Percentiles rank a stretch among this genome's conserved stretches.
Evolutionary conservation across 1,139 yeast species (phyloP).

Genomic region (Nadsonia commutata): DNA sequence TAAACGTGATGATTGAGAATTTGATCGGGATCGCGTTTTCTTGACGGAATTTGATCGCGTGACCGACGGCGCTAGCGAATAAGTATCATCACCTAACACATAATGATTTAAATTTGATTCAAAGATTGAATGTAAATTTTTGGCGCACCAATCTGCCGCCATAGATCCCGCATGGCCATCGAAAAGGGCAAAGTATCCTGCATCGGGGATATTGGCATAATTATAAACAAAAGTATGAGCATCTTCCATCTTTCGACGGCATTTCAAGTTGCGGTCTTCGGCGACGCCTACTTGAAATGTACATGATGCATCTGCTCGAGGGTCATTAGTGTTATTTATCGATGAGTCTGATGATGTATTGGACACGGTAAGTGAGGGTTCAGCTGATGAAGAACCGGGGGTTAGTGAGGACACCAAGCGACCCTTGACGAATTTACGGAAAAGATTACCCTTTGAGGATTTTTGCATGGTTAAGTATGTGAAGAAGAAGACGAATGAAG

Average conservation of each 20-base stretch:
- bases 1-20: conserved; percentile 1
- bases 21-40: not conserved
- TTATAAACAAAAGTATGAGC: conserved; percentile 89
- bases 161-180: conserved; percentile 97
- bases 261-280: conserved; percentile 70
- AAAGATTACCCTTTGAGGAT: not conserved
- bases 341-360: not conserved
- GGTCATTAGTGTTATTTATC: not conserved
- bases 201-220: conserved; percentile 74
- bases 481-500: not conserved
- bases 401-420: not conserved
- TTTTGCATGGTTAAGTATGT: not conserved
- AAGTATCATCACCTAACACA: conserved; percentile 12
- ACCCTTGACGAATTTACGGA: not conserved
- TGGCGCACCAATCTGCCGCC: conserved; percentile 93
- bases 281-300: conserved; percentile 60
- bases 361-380: not conserved
- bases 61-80: conserved; percentile 2
- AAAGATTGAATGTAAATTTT: conserved; percentile 57
- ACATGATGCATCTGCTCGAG: conserved; percentile 7
- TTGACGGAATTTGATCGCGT: not conserved
- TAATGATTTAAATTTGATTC: conserved; percentile 35
- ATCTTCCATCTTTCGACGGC: conserved; percentile 89
- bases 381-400: not conserved
- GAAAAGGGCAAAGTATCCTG: conserved; percentile 92